phyloP scores from a whole-genome alignment of 1,284 basidiomycete species.

The Tilletia setariae region DNA sequence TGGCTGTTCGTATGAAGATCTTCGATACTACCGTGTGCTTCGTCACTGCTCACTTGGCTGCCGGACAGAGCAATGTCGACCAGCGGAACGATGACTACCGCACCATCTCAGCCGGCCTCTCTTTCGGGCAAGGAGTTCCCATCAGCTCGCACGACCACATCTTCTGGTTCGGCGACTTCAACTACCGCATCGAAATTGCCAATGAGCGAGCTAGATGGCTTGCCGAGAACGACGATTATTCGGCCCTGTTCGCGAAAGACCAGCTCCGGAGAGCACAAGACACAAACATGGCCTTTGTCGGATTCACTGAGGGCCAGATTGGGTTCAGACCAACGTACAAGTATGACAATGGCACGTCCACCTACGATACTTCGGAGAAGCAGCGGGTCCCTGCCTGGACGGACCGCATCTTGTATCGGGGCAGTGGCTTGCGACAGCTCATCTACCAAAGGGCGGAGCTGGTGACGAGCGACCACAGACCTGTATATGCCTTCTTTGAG shows the following conservation, averaged over 20 bases:
- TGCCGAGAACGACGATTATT: slow-evolving; percentile 67
- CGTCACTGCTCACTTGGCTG: slow-evolving; percentile 90
- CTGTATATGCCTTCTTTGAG: slow-evolving; percentile 81
- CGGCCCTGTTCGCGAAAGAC: slow-evolving; percentile 73
- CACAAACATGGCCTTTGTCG: slow-evolving; percentile 64
- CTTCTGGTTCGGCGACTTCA: slow-evolving; percentile 88
- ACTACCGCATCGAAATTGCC: slow-evolving; percentile 85
- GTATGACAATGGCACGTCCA: slow-evolving; percentile 71
- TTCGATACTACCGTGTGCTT: slow-evolving; percentile 90
- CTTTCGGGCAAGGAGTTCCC: slow-evolving; percentile 82
- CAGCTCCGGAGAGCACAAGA: slow-evolving; percentile 38
- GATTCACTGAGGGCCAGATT: slow-evolving; percentile 83
- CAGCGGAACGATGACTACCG: slow-evolving; percentile 90
- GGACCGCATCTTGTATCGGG: slow-evolving; percentile 70
- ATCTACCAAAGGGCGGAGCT: slow-evolving; percentile 69
- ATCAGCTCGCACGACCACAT: slow-evolving; percentile 83
- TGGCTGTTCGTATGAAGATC: slow-evolving; percentile 85
- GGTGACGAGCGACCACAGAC: slow-evolving; percentile 86
- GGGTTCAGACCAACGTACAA: slow-evolving; percentile 85
- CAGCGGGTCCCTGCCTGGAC: slow-evolving; percentile 94
- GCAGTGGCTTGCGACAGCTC: slow-evolving; percentile 54
- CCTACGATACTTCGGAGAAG: slow-evolving; percentile 94
- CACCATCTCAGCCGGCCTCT: slow-evolving; percentile 77
- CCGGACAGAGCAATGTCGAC: slow-evolving; percentile 81
- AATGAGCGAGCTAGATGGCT: slow-evolving; percentile 73